Conservation (phyloP, 2,329 filamentous ascomycete species). For the Botryotinia narcissicola region DNA sequence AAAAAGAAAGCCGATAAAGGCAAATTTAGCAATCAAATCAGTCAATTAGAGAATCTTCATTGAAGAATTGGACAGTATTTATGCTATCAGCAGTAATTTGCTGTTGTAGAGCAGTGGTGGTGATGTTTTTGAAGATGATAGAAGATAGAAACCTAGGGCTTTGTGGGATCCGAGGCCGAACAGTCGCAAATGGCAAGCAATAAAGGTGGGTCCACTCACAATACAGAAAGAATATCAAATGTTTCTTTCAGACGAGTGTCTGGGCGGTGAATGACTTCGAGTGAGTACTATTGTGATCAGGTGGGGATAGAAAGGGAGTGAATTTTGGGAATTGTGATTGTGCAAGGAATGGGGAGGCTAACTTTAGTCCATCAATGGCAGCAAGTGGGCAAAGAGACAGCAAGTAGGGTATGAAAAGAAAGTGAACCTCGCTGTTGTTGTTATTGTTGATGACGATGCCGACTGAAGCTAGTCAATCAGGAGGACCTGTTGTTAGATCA, state of each 20-base stretch:
- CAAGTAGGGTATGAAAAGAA: not conserved
- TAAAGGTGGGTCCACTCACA: not conserved
- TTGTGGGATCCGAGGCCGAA: not conserved
- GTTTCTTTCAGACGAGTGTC: not conserved
- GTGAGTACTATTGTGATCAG: not conserved
- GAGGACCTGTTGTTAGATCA: not conserved
- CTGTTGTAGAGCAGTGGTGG: not conserved
- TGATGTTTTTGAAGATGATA: not conserved
- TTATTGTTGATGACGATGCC: not conserved
- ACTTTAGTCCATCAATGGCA: not conserved
- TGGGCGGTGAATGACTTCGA: slow-evolving; percentile 2
- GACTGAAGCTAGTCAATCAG: slow-evolving; percentile 4
- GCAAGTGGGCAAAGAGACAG: not conserved
- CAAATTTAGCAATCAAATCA: not conserved
- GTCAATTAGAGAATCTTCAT: not conserved
- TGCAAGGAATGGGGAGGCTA: not conserved
- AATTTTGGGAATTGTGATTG: not conserved
- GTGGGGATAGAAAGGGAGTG: not conserved
- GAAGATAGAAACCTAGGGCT: not conserved
- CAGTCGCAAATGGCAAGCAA: not conserved
- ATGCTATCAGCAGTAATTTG: not conserved
- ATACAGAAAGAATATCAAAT: not conserved
- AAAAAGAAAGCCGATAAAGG: not conserved
- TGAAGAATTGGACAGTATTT: not conserved
- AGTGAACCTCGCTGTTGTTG: not conserved